Conservation (phyloP, 129 eudicot species). For the Artemisia argyi region DNA sequence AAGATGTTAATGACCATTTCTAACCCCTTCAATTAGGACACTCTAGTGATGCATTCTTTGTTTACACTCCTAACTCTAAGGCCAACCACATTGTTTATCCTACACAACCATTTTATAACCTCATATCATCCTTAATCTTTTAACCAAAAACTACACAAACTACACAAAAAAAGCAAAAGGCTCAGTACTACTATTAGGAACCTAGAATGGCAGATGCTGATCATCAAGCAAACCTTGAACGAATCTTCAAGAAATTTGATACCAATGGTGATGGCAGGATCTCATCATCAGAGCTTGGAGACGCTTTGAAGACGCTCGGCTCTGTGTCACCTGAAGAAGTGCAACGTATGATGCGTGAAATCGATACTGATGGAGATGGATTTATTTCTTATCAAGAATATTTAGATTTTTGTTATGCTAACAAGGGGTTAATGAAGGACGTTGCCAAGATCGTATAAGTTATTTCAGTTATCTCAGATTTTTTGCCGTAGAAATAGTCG, state of each 20-base stretch:
- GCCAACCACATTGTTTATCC: conserved; percentile 31
- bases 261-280: conserved; percentile 81
- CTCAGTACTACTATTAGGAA: not conserved
- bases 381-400: conserved; percentile 78
- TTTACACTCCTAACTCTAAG: conserved; percentile 34
- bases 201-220: conserved; percentile 63
- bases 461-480: not conserved
- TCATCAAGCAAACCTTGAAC: conserved; percentile 50
- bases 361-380: conserved; percentile 83
- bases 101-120: conserved; percentile 32
- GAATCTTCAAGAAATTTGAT: conserved; percentile 84
- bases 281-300: conserved; percentile 85
- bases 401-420: conserved; percentile 61
- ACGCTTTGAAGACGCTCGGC: conserved; percentile 72
- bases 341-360: conserved; percentile 68
- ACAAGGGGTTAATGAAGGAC: conserved; percentile 74
- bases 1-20: conserved; percentile 20
- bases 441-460: conserved; percentile 78
- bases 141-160: conserved; percentile 14
- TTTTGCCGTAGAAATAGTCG: not conserved
- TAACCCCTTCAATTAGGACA: conserved; percentile 27
- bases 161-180: not conserved
- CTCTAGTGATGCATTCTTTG: conserved; percentile 22
- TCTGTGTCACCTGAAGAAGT: conserved; percentile 66
- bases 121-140: not conserved